phyloP scores from a whole-genome alignment of 208 protist genomes.

The Wallacemonas sp. region DNA sequence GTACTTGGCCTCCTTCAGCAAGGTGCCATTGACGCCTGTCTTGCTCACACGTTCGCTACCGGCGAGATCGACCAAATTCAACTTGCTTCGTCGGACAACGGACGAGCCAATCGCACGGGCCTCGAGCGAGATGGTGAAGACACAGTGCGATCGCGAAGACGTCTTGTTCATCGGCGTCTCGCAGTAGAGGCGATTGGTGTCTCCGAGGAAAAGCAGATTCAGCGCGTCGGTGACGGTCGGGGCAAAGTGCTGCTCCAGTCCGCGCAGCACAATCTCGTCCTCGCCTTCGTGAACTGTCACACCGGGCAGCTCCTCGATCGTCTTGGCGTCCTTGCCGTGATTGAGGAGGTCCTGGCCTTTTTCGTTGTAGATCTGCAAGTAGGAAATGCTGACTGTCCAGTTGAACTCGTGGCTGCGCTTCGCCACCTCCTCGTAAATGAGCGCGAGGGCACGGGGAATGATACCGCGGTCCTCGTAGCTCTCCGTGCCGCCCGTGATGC shows the following conservation, averaged over 20 bases:
- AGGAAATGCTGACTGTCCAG: conserved; percentile 67
- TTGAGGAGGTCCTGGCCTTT: conserved; percentile 91
- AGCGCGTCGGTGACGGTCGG: conserved; percentile 77
- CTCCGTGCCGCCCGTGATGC: conserved; percentile 88
- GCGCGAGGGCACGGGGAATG: conserved; percentile 82
- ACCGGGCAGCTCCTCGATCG: conserved; percentile 62
- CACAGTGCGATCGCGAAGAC: conserved; percentile 92
- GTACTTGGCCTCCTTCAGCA: conserved; percentile 80
- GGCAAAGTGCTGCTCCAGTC: conserved; percentile 67
- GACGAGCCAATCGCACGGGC: conserved; percentile 48
- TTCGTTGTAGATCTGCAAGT: conserved; percentile 93
- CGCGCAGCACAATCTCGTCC: conserved; percentile 62
- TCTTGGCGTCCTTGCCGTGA: conserved; percentile 86
- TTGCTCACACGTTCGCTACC: conserved; percentile 91
- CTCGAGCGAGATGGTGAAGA: conserved; percentile 88
- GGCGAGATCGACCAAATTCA: conserved; percentile 93
- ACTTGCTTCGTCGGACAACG: conserved; percentile 63
- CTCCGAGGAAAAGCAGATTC: conserved; percentile 84
- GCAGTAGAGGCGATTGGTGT: conserved; percentile 86
- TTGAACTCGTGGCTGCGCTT: conserved; percentile 33
- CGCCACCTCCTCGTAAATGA: conserved; percentile 79
- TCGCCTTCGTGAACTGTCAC: conserved; percentile 70
- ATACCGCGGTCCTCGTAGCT: conserved; percentile 87
- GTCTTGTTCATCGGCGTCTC: conserved; percentile 93
- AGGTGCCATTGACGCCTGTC: conserved; percentile 74